These are phyloP conservation scores for Acanthamoeba culbertsoni DNA, from an alignment of 208 protist species.

Conservation along the genomic window DNA sequence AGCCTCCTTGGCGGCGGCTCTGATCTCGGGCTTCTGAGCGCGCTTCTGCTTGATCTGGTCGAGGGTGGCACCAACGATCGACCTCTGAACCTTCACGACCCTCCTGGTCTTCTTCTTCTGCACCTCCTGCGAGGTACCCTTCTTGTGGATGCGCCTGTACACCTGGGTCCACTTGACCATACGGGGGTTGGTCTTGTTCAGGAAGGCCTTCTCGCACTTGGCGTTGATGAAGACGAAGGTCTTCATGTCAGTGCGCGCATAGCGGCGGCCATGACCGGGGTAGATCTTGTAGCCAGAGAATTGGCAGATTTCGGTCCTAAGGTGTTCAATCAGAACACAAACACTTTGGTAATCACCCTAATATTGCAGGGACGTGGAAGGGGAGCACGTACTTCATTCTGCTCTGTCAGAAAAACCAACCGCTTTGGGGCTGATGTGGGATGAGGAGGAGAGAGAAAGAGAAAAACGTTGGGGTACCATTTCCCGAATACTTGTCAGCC, in stretches of 20 bases:
- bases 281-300: slow-evolving; percentile 83
- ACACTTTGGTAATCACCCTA: neutral
- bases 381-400: slow-evolving; percentile 27
- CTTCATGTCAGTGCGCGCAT: slow-evolving; percentile 73
- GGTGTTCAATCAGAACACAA: neutral
- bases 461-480: neutral
- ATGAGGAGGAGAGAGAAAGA: slow-evolving; percentile 55
- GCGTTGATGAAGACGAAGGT: slow-evolving; percentile 75
- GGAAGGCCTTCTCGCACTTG: slow-evolving; percentile 67
- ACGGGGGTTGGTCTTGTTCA: slow-evolving; percentile 76
- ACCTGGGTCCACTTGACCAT: slow-evolving; percentile 73
- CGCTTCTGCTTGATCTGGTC: slow-evolving; percentile 72
- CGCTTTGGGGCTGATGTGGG: slow-evolving; percentile 39
- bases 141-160: slow-evolving; percentile 77
- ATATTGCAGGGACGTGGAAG: neutral
- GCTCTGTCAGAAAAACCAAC: slow-evolving; percentile 8
- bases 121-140: slow-evolving; percentile 65
- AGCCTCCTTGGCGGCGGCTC: slow-evolving; percentile 67
- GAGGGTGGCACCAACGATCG: slow-evolving; percentile 73
- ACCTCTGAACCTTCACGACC: slow-evolving; percentile 65
- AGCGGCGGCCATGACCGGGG: slow-evolving; percentile 77
- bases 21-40: slow-evolving; percentile 57
- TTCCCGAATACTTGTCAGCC: neutral
- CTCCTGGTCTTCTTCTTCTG: slow-evolving; percentile 73
- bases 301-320: slow-evolving; percentile 79